Evolutionary conservation across 2,329 filamentous ascomycete genomes (phyloP), one percentile per base, ranked within the genome.

Genomic region (Kalmusia sp.): DNA sequence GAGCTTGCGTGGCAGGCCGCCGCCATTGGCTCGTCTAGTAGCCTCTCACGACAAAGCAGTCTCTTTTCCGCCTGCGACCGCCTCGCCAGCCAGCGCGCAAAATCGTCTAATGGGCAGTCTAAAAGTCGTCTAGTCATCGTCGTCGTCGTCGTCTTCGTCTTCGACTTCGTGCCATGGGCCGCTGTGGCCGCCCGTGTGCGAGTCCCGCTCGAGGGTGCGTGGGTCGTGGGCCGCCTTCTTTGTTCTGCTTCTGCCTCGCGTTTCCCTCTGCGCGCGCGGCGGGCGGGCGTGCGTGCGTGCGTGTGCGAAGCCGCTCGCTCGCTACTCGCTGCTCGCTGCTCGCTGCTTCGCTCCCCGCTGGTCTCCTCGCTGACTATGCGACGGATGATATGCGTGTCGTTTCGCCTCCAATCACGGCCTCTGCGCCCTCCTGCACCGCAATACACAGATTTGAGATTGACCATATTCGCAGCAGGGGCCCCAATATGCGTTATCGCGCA

Each of bases 401-500:
- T 12, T 27, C 8, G 15, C 25, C 25, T 19, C 25, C 27, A 19
- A 31, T 21, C 27, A 28, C 12, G 27, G 27, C 27, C 27, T 28
- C n/a, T 28, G 24, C 24, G 38, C 38, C n/a, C 22, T 17, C 12
- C 6, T 43, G 8, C 25, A 31, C 11, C 39, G 7, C 39, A 6
- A 9, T 27, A 30, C 6, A 8, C 25, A 27, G 38, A 27, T 17
- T 28, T 28, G 38, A 45, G 28, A 34, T 30, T 30, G 19, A 14
- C n/a, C 2, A 33, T n/a, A 33, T 33, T 22, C 40, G 12, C 17
- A 4, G 25, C 21, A 12, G 25, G n/a, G n/a, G 11, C 30, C 44
- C 22, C 44, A 47, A 37, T 30, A 47, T 47, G 44, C 33, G 31
- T 47, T 47, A 35, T 47, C 40, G 40, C 40, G 27, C 27, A 14